phyloP scores from a whole-genome alignment of 768 basidiomycete species.

The Boletus subparvulus region DNA sequence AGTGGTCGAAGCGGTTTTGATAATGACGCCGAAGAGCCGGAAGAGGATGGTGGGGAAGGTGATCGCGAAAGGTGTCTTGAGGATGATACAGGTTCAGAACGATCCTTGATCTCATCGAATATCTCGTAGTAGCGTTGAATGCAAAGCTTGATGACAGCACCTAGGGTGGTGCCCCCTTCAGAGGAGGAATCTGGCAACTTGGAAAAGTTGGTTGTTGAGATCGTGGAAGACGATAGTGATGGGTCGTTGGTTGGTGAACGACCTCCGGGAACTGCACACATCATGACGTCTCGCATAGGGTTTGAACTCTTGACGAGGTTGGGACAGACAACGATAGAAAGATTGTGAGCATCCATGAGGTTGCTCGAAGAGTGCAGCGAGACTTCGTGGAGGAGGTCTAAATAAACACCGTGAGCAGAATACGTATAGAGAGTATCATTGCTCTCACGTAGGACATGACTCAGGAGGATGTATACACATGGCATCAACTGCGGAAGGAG shows the following conservation, averaged over 20 bases:
- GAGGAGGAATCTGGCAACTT: conserved; percentile 28
- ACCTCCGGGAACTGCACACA: conserved; percentile 62
- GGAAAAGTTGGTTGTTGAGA: conserved; percentile 17
- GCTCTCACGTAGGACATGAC: conserved; percentile 60
- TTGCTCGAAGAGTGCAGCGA: conserved; percentile 66
- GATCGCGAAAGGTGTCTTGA: conserved; percentile 24
- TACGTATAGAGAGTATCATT: neutral
- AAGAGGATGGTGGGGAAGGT: conserved; percentile 27
- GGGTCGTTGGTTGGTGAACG: conserved; percentile 37
- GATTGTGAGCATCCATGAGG: conserved; percentile 81
- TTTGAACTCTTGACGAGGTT: conserved; percentile 74
- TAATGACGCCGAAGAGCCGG: conserved; percentile 23
- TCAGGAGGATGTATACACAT: conserved; percentile 73
- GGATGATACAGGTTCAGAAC: conserved; percentile 55
- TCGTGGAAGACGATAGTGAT: conserved; percentile 17
- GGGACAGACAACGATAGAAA: conserved; percentile 75
- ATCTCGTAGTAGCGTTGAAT: conserved; percentile 83
- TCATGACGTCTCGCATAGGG: conserved; percentile 67
- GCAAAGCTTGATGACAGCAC: conserved; percentile 69
- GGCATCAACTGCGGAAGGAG: conserved; percentile 67
- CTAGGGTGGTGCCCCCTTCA: conserved; percentile 63
- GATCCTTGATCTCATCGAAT: conserved; percentile 79
- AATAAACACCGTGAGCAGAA: conserved; percentile 2
- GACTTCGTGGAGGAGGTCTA: conserved; percentile 80
- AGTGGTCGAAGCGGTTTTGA: conserved; percentile 22